phyloP scores from a whole-genome alignment of 441 rosid genomes.

The Corymbia calophylla region DNA sequence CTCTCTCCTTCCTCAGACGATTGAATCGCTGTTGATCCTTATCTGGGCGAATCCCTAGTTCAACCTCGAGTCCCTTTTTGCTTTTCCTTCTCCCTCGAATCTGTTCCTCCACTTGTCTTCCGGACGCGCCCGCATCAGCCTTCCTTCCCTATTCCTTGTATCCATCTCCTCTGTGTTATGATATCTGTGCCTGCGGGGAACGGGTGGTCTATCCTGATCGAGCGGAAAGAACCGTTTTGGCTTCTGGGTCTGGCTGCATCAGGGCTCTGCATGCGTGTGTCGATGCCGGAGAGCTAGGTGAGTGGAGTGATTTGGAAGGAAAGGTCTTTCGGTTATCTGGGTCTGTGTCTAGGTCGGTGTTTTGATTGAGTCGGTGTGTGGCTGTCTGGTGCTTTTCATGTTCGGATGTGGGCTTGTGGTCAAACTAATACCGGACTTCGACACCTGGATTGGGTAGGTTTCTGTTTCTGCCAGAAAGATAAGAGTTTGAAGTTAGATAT shows the following conservation, averaged over 20 bases:
- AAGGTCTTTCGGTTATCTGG: neutral
- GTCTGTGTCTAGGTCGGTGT: neutral
- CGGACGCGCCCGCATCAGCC: neutral
- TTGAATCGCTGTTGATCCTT: neutral
- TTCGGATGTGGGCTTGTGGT: neutral
- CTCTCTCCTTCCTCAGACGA: neutral
- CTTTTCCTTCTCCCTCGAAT: neutral
- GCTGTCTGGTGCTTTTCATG: neutral
- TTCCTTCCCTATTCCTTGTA: neutral
- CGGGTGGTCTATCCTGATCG: neutral
- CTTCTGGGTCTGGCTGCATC: slow-evolving; percentile 2
- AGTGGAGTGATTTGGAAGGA: neutral
- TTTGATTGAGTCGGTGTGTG: neutral
- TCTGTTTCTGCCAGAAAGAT: neutral
- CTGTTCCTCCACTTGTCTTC: neutral
- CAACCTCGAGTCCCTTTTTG: neutral
- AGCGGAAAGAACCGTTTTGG: neutral
- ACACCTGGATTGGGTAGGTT: neutral
- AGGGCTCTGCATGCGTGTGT: neutral
- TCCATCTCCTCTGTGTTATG: neutral
- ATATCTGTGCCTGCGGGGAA: neutral
- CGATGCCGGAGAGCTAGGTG: neutral
- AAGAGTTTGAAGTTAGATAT: neutral
- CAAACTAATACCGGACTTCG: neutral
- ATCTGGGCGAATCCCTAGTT: neutral